Base-by-base conservation (phyloP, 495 filamentous ascomycete genomes). In the Haplographium delicatum region DNA sequence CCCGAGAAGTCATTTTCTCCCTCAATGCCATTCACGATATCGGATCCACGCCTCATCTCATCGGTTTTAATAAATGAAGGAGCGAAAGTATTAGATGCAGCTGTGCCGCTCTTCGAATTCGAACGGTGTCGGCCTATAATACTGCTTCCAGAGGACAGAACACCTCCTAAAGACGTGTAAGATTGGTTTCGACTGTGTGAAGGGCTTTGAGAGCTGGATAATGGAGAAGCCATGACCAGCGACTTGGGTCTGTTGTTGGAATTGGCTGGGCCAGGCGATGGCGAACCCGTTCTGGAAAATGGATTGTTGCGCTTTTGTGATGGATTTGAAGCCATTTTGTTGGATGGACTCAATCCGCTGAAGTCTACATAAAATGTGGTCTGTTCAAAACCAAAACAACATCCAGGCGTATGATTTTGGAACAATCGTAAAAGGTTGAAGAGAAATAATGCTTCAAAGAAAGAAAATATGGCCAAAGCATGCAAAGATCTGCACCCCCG, bases 1-100 rank as follows among this genome's bases (percentile, higher is more conserved):
- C 94, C 94, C 0, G 93, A 97, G 66, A 99, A 96, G 73, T 97
- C 94, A 68, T 93, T 95, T 62, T 95, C 90, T 39, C 89, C 91
- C 65, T 96, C 90, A 44, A 93, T 84, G 5, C 86, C 84, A 15
- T 81, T 78, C 16, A 91, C 82, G 27, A 76, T 66, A 56, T 94
- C 87, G 16, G 77, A 67, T 15, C 71, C 79, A 28, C 79, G 76
- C 49, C 82, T 73, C 58, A 85, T 64, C 46, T 88, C 84, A 53
- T 91, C 88, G 1, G 82, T 76, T 61, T 91, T 94, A 66, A 99
- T 96, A 63, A 97, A 97, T 13, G 85, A 84, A 4, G 94, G 93
- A 30, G 94, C 90, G 70, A 99, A 99, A 20, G 93, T 99, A 0
- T 72, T 78, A 0, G 82, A 73, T 37, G 66, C 64, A 43, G 62